Evolutionary conservation across 805 yeast species (phyloP).

Genomic region (Wickerhamomyces mucosus): DNA sequence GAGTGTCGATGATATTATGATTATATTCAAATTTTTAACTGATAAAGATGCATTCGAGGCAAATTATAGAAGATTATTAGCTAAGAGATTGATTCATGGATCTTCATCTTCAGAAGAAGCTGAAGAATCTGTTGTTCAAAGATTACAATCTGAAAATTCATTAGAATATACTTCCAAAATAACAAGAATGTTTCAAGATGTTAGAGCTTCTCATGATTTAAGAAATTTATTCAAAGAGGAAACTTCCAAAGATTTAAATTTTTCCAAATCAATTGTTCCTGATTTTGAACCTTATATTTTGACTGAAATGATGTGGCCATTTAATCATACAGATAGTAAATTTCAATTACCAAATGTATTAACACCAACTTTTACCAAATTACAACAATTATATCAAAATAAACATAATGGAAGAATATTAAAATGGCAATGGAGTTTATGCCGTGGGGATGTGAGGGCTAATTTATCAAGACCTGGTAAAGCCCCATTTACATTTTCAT

Average conservation of each 20-base stretch:
- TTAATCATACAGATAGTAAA: conserved; percentile 29
- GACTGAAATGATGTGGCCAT: conserved; percentile 88
- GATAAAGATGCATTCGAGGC: conserved; percentile 95
- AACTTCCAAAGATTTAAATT: conserved; percentile 26
- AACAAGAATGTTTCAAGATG: conserved; percentile 93
- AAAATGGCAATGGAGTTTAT: conserved; percentile 94
- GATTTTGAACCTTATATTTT: conserved; percentile 70
- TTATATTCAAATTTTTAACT: conserved; percentile 75
- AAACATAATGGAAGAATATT: conserved; percentile 83
- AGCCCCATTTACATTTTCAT: conserved; percentile 73
- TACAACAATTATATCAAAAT: conserved; percentile 57
- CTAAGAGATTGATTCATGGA: conserved; percentile 82
- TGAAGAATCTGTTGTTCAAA: conserved; percentile 78
- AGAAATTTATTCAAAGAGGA: conserved; percentile 46
- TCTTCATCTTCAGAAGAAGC: conserved; percentile 72
- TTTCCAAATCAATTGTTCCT: conserved; percentile 25
- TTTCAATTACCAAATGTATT: conserved; percentile 61
- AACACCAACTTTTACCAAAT: conserved; percentile 50
- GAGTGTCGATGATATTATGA: conserved; percentile 79
- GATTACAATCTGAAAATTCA: conserved; percentile 82
- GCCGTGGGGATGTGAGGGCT: conserved; percentile 86
- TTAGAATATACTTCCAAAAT: conserved; percentile 89
- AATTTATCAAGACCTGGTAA: conserved; percentile 73
- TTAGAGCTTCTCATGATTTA: conserved; percentile 73
- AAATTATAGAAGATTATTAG: conserved; percentile 80